Evolutionary conservation across 2,329 filamentous ascomycete genomes (phyloP).

Genomic region (Torrubiellomyces zombiae): DNA sequence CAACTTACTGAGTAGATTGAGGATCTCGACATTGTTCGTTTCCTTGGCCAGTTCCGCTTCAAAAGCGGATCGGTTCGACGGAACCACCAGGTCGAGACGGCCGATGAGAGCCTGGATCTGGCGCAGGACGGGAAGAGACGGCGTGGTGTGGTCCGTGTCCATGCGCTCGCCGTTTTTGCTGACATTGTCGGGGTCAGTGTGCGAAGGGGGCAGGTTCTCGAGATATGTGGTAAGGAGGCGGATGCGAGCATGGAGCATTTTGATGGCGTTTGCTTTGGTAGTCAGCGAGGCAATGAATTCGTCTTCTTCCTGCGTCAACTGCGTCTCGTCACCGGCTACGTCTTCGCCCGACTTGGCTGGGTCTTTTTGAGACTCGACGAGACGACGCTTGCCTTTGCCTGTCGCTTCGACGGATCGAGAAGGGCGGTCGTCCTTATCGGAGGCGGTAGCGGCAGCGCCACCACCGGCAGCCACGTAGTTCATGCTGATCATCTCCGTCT

Average conservation of each 20-base stretch:
- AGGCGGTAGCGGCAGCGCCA: slow-evolving; percentile 56
- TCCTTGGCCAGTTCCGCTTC: slow-evolving; percentile 57
- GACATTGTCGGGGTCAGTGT: slow-evolving; percentile 20
- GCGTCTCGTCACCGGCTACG: slow-evolving; percentile 19
- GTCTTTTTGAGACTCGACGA: slow-evolving; percentile 16
- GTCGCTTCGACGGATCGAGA: slow-evolving; percentile 28
- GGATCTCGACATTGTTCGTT: slow-evolving; percentile 67
- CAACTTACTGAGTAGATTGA: slow-evolving; percentile 59
- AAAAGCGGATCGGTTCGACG: slow-evolving; percentile 49
- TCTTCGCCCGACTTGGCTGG: slow-evolving; percentile 10
- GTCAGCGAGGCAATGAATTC: slow-evolving; percentile 52
- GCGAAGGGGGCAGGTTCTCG: slow-evolving; percentile 47
- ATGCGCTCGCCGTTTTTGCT: no score
- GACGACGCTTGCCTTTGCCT: slow-evolving; percentile 33
- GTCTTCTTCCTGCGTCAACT: slow-evolving; percentile 41
- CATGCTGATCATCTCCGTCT: slow-evolving; percentile 95
- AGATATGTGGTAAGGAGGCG: slow-evolving; percentile 63
- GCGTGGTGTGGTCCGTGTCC: slow-evolving; percentile 22
- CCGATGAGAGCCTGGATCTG: slow-evolving; percentile 76
- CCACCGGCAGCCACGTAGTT: slow-evolving; percentile 80
- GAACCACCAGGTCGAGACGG: slow-evolving; percentile 66
- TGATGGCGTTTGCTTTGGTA: slow-evolving; percentile 81
- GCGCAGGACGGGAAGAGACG: slow-evolving; percentile 61
- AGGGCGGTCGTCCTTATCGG: slow-evolving; percentile 23
- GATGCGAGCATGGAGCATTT: slow-evolving; percentile 73